These are phyloP conservation scores for Styphnolobium japonicum DNA, from an alignment of 306 rosid genomes.

Conservation along the genomic window DNA sequence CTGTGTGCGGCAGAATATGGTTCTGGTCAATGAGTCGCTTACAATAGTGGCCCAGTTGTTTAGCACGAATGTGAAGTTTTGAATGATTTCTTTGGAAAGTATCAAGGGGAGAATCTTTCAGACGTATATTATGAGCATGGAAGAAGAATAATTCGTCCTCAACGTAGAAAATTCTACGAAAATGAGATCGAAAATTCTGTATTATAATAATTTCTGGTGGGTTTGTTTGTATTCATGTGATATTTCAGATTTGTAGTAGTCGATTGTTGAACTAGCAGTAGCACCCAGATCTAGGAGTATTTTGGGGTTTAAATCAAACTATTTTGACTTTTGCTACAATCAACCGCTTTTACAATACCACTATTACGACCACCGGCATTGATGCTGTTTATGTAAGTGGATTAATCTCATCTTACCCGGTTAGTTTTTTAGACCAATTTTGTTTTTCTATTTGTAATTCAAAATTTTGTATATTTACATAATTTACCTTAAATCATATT, in stretches of 20 bases:
- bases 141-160: not conserved
- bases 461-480: not conserved
- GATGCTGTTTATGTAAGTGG: not conserved
- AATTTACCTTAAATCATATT: too few species aligned
- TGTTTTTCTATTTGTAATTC: not conserved
- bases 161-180: not conserved
- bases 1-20: not conserved
- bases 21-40: not conserved
- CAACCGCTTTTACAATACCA: not conserved
- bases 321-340: not conserved
- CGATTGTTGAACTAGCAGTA: not conserved
- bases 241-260: not conserved
- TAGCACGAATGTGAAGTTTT: not conserved
- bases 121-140: not conserved
- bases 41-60: not conserved
- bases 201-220: not conserved
- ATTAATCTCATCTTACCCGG: not conserved
- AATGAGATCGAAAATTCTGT: not conserved
- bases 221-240: not conserved
- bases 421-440: not conserved
- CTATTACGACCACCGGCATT: not conserved
- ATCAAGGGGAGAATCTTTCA: not conserved
- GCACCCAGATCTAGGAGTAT: not conserved
- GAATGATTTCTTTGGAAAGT: constrained; percentile 1
- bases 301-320: not conserved